Base-by-base conservation (phyloP, 805 yeast genomes). In the Suhomyces xylopsoci region DNA sequence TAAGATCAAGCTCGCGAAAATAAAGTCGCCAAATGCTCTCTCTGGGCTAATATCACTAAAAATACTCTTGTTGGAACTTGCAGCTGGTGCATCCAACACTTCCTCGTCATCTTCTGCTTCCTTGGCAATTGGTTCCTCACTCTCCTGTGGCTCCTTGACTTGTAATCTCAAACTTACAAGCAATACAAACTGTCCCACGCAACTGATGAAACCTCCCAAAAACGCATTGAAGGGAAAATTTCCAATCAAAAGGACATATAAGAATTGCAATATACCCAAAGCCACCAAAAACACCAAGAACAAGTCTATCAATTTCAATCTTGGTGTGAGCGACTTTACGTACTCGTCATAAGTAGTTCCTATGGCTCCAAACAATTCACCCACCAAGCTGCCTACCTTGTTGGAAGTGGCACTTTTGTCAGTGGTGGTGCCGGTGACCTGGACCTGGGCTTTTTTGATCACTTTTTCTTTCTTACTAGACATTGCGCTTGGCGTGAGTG, bases 161-260 rank as follows among this genome's bases (percentile, higher is more conserved):
- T 92, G 97, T 63, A 93, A 79, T 64, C 98, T 80, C 63, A 94
- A 76, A 55, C 88, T 80, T 42, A 88, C 90, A 10, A 96, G 83
- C 57, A 94, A 80, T 24, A 94, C 98, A 68, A 94, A 94, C 70
- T 94, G 98, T 12, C 96, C 98, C 48, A 94, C 97, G 45, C 97
- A 89, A 20, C 90, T 77, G 51, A 87, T 81, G 66, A 94, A 94
- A 1, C 98, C 98, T 19, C 96, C 93, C 54, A 94, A 78, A 66
- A 94, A 94, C 22, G 97, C 98, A 71, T 94, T 94, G 81, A 94
- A 94, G 15, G 99, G 99, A 81, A 87, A 94, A 62, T 83, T 90
- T 36, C 97, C 96, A 45, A 91, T 82, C 12, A 90, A 55, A 42
- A 85, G 60, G 58, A 88, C 88, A 69, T 91, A 93, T 3, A 77